phyloP scores from a whole-genome alignment of 1,139 yeast species.

The Pichia inconspicua region DNA sequence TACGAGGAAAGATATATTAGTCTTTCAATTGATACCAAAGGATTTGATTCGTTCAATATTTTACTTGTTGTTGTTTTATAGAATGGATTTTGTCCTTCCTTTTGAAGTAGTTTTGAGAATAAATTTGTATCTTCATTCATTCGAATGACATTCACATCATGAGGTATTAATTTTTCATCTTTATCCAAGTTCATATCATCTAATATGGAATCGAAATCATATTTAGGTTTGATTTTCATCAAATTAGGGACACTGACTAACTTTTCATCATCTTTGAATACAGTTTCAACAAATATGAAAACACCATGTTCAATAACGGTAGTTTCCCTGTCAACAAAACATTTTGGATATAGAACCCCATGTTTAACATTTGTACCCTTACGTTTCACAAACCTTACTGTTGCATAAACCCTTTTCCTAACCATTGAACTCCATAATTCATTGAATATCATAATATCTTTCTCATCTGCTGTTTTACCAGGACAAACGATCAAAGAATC shows the following conservation, averaged over 20 bases:
- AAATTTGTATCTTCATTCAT: slow-evolving; percentile 5
- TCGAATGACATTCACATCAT: slow-evolving; percentile 2
- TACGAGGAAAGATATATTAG: slow-evolving; percentile 7
- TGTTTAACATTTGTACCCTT: slow-evolving; percentile 43
- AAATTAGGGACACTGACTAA: slow-evolving; percentile 53
- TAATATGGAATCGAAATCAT: slow-evolving; percentile 20
- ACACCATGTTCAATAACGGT: slow-evolving; percentile 21
- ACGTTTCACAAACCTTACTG: slow-evolving; percentile 56
- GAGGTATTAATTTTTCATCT: neutral
- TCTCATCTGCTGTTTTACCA: slow-evolving; percentile 7
- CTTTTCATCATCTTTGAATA: slow-evolving; percentile 73
- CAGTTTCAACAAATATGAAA: slow-evolving; percentile 44
- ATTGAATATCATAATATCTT: slow-evolving; percentile 40
- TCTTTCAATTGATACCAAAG: slow-evolving; percentile 7
- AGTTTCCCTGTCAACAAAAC: slow-evolving; percentile 5
- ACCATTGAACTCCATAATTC: slow-evolving; percentile 51
- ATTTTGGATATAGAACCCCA: slow-evolving; percentile 48
- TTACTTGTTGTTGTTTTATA: neutral
- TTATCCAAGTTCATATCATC: slow-evolving; percentile 33
- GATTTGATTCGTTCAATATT: slow-evolving; percentile 3
- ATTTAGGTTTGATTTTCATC: slow-evolving; percentile 28
- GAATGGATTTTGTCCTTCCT: neutral
- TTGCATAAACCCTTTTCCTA: slow-evolving; percentile 41
- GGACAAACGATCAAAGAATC: slow-evolving; percentile 50
- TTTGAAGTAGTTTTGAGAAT: neutral